These are phyloP conservation scores for Diacronema lutheri DNA, from an alignment of 78 protist genomes.

Conservation along the genomic window DNA sequence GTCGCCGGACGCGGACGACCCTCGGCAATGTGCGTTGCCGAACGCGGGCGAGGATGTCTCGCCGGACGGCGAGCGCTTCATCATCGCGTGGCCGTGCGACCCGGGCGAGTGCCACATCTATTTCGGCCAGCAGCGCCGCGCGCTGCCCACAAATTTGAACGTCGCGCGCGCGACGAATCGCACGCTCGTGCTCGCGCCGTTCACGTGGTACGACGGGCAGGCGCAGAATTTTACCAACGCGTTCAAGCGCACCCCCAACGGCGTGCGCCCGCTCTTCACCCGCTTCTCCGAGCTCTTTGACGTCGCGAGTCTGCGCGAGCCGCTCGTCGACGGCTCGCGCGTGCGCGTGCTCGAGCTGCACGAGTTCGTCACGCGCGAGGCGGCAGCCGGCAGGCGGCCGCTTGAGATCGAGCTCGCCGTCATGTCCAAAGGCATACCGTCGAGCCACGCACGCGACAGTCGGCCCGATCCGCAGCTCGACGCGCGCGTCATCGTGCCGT, in stretches of 20 bases:
- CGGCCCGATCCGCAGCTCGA: not conserved
- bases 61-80: too few relatives aligned
- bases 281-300: not conserved
- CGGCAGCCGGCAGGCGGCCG: too few relatives aligned
- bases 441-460: not conserved
- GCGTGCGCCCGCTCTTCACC: not conserved
- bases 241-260: not conserved
- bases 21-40: too few relatives aligned
- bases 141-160: not conserved
- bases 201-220: not conserved
- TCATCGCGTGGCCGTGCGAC: not conserved
- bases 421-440: not conserved
- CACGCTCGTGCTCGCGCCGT: not conserved
- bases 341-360: not conserved
- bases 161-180: not conserved
- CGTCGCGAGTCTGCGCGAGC: not conserved
- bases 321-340: not conserved
- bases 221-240: not conserved
- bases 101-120: conserved; percentile 17
- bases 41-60: too few relatives aligned
- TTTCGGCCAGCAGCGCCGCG: not conserved
- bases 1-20: too few relatives aligned
- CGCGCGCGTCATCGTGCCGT: not conserved
- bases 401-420: not conserved
- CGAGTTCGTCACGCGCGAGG: not conserved